Base-by-base conservation (phyloP, 768 basidiomycete genomes). In the Tylopilus intermedius region DNA sequence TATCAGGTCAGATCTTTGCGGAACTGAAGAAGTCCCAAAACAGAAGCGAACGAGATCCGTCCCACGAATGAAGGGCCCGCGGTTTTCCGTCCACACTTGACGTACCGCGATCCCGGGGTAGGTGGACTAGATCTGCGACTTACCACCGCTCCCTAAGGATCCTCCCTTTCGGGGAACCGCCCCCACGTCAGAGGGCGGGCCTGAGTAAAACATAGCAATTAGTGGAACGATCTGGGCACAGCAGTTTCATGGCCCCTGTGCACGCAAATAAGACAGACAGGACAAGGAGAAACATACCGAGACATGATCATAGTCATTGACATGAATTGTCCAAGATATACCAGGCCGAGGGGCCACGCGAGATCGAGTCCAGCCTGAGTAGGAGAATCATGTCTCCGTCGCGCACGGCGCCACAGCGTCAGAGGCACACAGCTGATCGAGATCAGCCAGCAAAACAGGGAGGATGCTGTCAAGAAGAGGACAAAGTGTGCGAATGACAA, bases 341-440 rank as follows among this genome's bases (percentile, higher is more conserved):
- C 2, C 21, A 40, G 39, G 29, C 21, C 35, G 14, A 39, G 43
- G 2, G 38, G 45, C 22, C 29, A 14, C 37, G 30, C 11, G 5
- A 8, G 3, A 26, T 3, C 15, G 22, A 44, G 15, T 50, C 42
- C 39, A 54, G 24, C 24, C 24, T 24, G 30, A 30, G 26, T 33
- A 18, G 30, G 42, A 47, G 26, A 27, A 5, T 35, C 45, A 27
- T 47, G 15, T 40, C 18, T 53, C 60, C 50, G 51, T 32, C 26
- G 39, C 29, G 15, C 30, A 49, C 43, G 60, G 60, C 60, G 59
- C 30, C 47, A 30, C 59, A 50, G 47, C 27, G 47, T 45, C 52
- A 62, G 51, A 58, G 56, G 32, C 13, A 26, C 27, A 32, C 18
- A 18, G 18, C 50, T n/a, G 27, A 55, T 55, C 50, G 38, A 47